Conservation (phyloP, 2,329 filamentous ascomycete genomes). For the Alternaria gansuensis region DNA sequence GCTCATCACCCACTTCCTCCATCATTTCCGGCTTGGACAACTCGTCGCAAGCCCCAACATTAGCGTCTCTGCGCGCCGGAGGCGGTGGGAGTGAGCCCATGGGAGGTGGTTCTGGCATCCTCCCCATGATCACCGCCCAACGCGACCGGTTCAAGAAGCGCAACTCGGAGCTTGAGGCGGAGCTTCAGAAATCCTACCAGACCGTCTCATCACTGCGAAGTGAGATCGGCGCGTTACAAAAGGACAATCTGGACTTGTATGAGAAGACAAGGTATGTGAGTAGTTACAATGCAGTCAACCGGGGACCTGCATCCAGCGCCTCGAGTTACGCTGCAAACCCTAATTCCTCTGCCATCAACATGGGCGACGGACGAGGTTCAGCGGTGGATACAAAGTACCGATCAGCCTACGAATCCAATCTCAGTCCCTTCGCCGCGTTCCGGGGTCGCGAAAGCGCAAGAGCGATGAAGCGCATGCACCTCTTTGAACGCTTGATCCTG, state of each 20-base stretch:
- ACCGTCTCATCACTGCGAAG: conserved; percentile 86
- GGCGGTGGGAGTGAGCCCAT: conserved; percentile 68
- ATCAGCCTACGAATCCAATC: conserved; percentile 91
- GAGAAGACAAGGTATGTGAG: conserved; percentile 98
- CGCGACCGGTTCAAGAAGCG: conserved; percentile 98
- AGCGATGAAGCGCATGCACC: conserved; percentile 90
- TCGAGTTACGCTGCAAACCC: conserved; percentile 71
- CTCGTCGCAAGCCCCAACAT: conserved; percentile 48
- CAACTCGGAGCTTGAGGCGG: conserved; percentile 87
- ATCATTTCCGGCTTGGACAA: conserved; percentile 95
- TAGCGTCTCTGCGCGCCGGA: conserved; percentile 66
- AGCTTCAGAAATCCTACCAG: conserved; percentile 83
- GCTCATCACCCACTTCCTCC: conserved; percentile 90
- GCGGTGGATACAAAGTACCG: conserved; percentile 75
- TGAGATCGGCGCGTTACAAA: conserved; percentile 90
- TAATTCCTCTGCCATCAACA: conserved; percentile 76
- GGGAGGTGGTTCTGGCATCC: conserved; percentile 82
- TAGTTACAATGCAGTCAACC: conserved; percentile 85
- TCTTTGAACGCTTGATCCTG: conserved; percentile 89
- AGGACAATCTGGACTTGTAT: conserved; percentile 94
- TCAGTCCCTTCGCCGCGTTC: conserved; percentile 96
- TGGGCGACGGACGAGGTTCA: conserved; percentile 49
- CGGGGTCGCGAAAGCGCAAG: conserved; percentile 89
- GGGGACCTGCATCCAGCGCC: conserved; percentile 67
- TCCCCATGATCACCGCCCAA: conserved; percentile 98